Conservation (phyloP, 2,329 filamentous ascomycete genomes). For the Lasiodiplodia gonubiensis region DNA sequence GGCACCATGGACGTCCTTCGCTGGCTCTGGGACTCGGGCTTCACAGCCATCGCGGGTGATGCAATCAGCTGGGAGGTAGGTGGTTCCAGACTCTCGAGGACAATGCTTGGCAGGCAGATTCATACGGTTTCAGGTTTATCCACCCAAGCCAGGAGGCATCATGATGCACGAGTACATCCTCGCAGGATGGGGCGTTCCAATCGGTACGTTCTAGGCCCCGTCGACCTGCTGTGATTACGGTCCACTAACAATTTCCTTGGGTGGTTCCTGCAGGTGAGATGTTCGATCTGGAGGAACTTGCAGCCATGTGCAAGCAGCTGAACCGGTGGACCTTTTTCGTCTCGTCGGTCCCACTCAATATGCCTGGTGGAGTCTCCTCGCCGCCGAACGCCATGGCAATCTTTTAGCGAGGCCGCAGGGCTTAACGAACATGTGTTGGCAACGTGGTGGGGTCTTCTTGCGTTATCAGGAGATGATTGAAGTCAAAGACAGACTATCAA, state of each 20-base stretch:
- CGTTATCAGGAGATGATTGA: neutral
- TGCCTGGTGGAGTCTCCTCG: conserved; percentile 46
- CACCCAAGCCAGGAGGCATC: conserved; percentile 12
- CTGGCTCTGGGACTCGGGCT: conserved; percentile 56
- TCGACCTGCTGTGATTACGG: neutral
- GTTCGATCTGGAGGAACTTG: conserved; percentile 57
- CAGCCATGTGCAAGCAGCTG: conserved; percentile 59
- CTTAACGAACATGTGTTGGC: neutral
- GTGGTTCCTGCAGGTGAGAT: conserved; percentile 38
- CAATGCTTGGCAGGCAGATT: neutral
- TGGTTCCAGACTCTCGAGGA: conserved; percentile 7
- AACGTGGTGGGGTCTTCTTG: neutral
- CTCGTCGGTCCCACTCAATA: conserved; percentile 64
- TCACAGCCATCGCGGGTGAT: conserved; percentile 54
- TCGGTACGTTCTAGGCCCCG: conserved; percentile 32
- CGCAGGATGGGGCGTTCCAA: conserved; percentile 57
- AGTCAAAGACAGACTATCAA: neutral
- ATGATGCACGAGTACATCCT: conserved; percentile 50
- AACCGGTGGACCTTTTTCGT: conserved; percentile 66
- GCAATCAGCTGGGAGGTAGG: conserved; percentile 53
- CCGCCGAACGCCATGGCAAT: conserved; percentile 48
- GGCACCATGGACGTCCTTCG: conserved; percentile 42
- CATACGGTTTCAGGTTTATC: conserved; percentile 19
- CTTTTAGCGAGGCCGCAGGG: conserved; percentile 35
- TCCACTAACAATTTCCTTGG: neutral